Conservation (phyloP, 106 monocot species). For the Dactylorhiza incarnata region DNA sequence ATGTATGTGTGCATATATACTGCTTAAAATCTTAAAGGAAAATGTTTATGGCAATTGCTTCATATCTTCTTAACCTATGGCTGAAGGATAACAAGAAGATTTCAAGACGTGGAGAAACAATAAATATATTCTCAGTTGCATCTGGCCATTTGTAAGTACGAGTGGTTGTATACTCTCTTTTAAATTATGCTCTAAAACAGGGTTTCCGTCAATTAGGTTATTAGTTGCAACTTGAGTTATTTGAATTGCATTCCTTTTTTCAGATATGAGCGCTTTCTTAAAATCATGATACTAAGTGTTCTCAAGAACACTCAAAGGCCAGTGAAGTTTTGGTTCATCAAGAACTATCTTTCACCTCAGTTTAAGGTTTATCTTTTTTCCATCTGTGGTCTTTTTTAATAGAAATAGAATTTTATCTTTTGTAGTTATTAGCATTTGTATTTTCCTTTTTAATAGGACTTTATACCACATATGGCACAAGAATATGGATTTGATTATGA, state of each 20-base stretch:
- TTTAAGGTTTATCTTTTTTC: constrained; percentile 54
- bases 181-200: neutral
- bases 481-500: constrained; percentile 98
- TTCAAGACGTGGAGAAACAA: constrained; percentile 71
- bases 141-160: constrained; percentile 89
- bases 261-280: constrained; percentile 95
- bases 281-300: constrained; percentile 96
- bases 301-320: constrained; percentile 84
- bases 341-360: constrained; percentile 98
- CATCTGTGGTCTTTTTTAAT: neutral
- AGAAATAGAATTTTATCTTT: neutral
- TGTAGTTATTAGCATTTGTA: neutral
- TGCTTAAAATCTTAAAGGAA: neutral
- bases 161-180: constrained; percentile 7
- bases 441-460: constrained; percentile 40
- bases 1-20: neutral
- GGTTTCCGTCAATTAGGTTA: neutral
- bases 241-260: constrained; percentile 10
- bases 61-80: neutral
- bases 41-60: neutral
- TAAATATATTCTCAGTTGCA: constrained; percentile 97
- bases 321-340: constrained; percentile 99
- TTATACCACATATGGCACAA: constrained; percentile 89
- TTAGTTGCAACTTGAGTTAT: neutral
- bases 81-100: constrained; percentile 18